These are phyloP conservation scores for Arthroderma uncinatum DNA, from an alignment of 2,329 filamentous ascomycete genomes.

Conservation along the genomic window DNA sequence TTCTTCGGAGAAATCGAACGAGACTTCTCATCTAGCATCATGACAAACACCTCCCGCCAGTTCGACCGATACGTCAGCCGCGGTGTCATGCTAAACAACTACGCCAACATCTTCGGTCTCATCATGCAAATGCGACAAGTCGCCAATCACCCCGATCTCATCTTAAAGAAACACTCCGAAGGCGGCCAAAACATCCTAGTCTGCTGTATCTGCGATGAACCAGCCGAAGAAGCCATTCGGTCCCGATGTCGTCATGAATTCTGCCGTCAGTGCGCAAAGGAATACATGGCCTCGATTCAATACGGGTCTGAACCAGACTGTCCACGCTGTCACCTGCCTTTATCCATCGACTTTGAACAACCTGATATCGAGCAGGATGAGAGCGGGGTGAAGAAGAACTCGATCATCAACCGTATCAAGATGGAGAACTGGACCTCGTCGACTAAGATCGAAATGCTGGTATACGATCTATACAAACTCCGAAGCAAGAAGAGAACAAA, in stretches of 20 bases:
- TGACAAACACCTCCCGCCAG: slow-evolving; percentile 75
- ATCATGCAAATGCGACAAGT: slow-evolving; percentile 99
- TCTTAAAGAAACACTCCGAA: slow-evolving; percentile 75
- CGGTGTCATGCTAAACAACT: slow-evolving; percentile 91
- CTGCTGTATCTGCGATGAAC: slow-evolving; percentile 92
- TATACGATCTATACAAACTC: slow-evolving; percentile 86
- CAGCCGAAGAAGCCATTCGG: slow-evolving; percentile 85
- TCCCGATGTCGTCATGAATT: slow-evolving; percentile 91
- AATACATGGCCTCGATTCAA: slow-evolving; percentile 68
- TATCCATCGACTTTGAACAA: slow-evolving; percentile 88
- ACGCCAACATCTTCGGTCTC: slow-evolving; percentile 95
- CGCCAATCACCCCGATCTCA: slow-evolving; percentile 87
- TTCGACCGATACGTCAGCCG: slow-evolving; percentile 95
- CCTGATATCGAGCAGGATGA: slow-evolving; percentile 91
- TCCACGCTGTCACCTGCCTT: slow-evolving; percentile 78
- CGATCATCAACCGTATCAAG: slow-evolving; percentile 96
- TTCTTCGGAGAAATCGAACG: slow-evolving; percentile 96
- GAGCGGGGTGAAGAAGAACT: slow-evolving; percentile 76
- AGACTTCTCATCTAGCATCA: slow-evolving; percentile 90
- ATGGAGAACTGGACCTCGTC: slow-evolving; percentile 99
- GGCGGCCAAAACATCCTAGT: slow-evolving; percentile 83
- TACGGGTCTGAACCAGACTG: slow-evolving; percentile 51
- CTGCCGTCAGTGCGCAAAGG: slow-evolving; percentile 68
- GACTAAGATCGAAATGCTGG: slow-evolving; percentile 92
- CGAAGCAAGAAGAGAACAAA: slow-evolving; percentile 85